Evolutionary conservation across 2,329 filamentous ascomycete species (phyloP), one percentile per base, ranked within the genome.

Genomic region (Didymella arachidicola): DNA sequence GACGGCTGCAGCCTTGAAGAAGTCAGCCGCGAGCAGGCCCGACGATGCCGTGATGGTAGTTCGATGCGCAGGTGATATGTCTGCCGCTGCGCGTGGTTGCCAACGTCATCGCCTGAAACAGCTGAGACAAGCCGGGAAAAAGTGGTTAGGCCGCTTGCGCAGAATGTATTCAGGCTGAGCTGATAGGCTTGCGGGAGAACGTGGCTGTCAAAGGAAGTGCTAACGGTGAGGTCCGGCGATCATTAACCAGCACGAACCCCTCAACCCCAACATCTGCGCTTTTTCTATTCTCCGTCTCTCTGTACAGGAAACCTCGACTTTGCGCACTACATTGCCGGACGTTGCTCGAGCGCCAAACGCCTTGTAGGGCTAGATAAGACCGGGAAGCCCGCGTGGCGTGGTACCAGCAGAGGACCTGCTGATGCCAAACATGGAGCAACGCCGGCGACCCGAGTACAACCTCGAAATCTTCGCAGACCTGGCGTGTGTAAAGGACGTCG

Each of bases 381-480:
- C 11, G 56, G 39, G 45, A 59, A 32, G 45, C 53, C 56, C 63
- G 60, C 60, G 39, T 44, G 56, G 56, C 56, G 56, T 50, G 41
- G 29, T 52, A 60, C 55, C 58, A 34, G 42, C 47, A 56, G 41
- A 56, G 44, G 29, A 41, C 46, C 57, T 59, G 65, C 66, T 63
- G 59, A 68, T 72, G 69, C 68, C 60, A 73, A 73, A 22, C 60
- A 90, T 89, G 87, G 87, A 90, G 69, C 82, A 82, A 77, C 84
- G 85, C 76, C 81, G 82, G 69, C 87, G 91, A 59, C 92, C 92
- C 70, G 93, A 97, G 79, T 97, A 96, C 81, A 92, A 91, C 67
- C 86, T 99, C 75, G 93, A 97, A 76, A 89, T 96, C 73, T 96
- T 97, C 77, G 91, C 93, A 59, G 95, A 98, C 79, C 91, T 92